A percentile compares a stretch with the other conserved stretches of the same genome.
Conservation (phyloP, 2,329 filamentous ascomycete genomes). For the Penicillium sp. region DNA sequence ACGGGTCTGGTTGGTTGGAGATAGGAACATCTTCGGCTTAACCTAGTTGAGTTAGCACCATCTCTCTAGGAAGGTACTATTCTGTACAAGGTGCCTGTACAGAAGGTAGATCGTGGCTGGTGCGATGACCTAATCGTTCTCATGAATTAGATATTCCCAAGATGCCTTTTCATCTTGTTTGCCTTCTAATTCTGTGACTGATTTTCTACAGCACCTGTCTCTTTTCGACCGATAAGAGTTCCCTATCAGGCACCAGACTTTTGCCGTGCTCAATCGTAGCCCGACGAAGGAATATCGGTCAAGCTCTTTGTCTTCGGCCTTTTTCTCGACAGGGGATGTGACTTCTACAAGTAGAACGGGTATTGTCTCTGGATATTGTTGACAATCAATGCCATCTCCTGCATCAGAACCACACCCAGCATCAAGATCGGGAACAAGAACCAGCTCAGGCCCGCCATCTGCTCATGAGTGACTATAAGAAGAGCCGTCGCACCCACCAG, state of each 20-base stretch:
- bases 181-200: slow-evolving; percentile 36
- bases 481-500: slow-evolving; percentile 75
- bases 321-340: slow-evolving; percentile 32
- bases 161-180: not conserved
- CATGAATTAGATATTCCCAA: not conserved
- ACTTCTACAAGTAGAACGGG: slow-evolving; percentile 69
- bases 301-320: slow-evolving; percentile 26
- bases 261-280: slow-evolving; percentile 37
- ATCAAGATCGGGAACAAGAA: slow-evolving; percentile 66
- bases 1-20: slow-evolving; percentile 8
- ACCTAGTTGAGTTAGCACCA: not conserved
- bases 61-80: not conserved
- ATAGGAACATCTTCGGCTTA: not conserved
- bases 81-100: not conserved
- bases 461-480: slow-evolving; percentile 62
- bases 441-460: slow-evolving; percentile 63
- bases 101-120: not conserved
- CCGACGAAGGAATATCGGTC: slow-evolving; percentile 29
- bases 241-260: slow-evolving; percentile 39
- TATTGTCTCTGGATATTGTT: slow-evolving; percentile 72
- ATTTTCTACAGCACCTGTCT: slow-evolving; percentile 37
- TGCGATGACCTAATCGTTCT: not conserved
- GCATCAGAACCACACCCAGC: slow-evolving; percentile 64
- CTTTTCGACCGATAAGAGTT: slow-evolving; percentile 41
- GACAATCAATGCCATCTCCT: slow-evolving; percentile 63